Percentiles rank a stretch among this genome's conserved stretches.
Conservation (phyloP, 805 yeast genomes). For the Hagleromyces aurorensis region DNA sequence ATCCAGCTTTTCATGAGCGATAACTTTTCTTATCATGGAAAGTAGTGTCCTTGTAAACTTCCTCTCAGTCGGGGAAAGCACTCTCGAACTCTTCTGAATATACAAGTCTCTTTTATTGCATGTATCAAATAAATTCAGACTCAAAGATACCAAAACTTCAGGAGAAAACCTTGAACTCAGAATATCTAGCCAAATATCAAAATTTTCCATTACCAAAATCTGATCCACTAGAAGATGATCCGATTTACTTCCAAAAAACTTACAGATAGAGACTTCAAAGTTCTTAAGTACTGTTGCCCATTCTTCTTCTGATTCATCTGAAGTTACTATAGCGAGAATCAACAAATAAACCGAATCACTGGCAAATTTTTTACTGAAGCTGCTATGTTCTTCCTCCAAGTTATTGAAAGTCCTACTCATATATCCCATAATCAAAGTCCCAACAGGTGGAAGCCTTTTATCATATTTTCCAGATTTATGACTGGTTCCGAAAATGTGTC, state of each 20-base stretch:
- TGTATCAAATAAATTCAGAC: conserved; percentile 14
- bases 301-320: conserved; percentile 14
- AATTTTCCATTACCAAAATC: conserved; percentile 48
- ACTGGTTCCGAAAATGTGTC: conserved; percentile 45
- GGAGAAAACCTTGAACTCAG: conserved; percentile 24
- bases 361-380: conserved; percentile 56
- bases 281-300: conserved; percentile 25
- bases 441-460: conserved; percentile 40
- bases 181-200: conserved; percentile 46
- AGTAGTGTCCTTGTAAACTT: conserved; percentile 56
- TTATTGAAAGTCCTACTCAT: conserved; percentile 41
- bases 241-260: conserved; percentile 41
- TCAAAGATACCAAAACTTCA: conserved; percentile 12
- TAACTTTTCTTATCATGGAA: conserved; percentile 48
- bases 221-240: conserved; percentile 52
- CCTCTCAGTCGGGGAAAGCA: conserved; percentile 26
- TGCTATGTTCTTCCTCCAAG: conserved; percentile 51
- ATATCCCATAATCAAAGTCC: conserved; percentile 40
- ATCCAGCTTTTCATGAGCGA: conserved; percentile 32
- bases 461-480: conserved; percentile 19
- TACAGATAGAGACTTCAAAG: conserved; percentile 31
- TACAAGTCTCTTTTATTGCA: conserved; percentile 18
- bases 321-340: conserved; percentile 32
- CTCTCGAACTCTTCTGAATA: conserved; percentile 5
- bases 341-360: conserved; percentile 48